Base-by-base conservation (phyloP, 257 asterid genomes). In the Solanum boliviense region DNA sequence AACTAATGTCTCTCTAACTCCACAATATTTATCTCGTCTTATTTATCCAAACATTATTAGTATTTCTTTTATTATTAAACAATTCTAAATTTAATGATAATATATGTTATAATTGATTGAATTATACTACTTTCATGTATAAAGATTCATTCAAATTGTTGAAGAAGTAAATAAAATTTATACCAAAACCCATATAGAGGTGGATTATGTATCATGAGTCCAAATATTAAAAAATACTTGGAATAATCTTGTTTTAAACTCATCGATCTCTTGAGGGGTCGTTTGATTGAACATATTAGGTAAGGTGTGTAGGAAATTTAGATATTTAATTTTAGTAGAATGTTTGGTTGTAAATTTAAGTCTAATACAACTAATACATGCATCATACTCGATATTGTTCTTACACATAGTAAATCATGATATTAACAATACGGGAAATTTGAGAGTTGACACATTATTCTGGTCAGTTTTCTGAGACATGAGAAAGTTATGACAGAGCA, bases 401-500 rank as follows among this genome's bases (percentile, higher is more conserved):
- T 60, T 60, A 9, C 10, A 23, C 70, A 9, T 60, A 23, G 6
- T 9, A 60, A 23, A 60, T 9, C 25, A 60, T 20, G 70, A 23
- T 60, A 60, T 21, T 60, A 60, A 9, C 13, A 23, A 23, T 23
- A 21, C 68, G 2, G 6, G 6, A 18, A 5, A 16, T 52, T 6
- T 6, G 25, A 79, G 27, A 79, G 5, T 79, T 27, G 84, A 25
- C 65, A 44, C 35, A 81, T 13, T 81, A 81, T 16, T 46, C 85
- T 79, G 67, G 86, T 86, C 89, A 91, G 52, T 81, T 46, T 41
- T 46, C 84, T 62, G 56, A 85, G 81, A 78, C 56, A 86, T 89
- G 87, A 84, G 25, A 86, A 88, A 90, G 92, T 84, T 67, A 84
- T 70, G 88, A 38, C 91, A 88, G 85, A 79, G 88, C 78, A 84